Evolutionary conservation across 768 basidiomycete species (phyloP).

Genomic region (Tulasnella sp.): DNA sequence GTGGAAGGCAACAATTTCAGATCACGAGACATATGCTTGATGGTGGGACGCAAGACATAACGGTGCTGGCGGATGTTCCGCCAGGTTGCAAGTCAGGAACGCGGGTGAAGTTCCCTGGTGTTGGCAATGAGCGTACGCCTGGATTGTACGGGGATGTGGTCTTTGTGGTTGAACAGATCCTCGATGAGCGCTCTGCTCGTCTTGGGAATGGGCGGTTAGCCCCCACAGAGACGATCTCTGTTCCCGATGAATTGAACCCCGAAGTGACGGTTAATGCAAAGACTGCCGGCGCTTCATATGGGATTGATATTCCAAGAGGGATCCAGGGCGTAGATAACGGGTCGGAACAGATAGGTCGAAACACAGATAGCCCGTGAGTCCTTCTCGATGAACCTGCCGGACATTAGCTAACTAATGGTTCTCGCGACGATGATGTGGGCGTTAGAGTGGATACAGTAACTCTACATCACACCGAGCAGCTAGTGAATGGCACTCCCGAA

Average conservation of each 20-base stretch:
- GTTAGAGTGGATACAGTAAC: too few relatives aligned
- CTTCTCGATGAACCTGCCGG: too few relatives aligned
- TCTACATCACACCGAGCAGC: too few relatives aligned
- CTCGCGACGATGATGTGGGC: too few relatives aligned
- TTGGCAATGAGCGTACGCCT: slow-evolving; percentile 51
- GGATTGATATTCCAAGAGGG: too few relatives aligned
- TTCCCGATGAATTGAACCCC: slow-evolving; percentile 40
- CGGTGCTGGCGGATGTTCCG: slow-evolving; percentile 48
- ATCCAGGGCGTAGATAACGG: too few relatives aligned
- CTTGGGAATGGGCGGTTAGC: slow-evolving; percentile 44
- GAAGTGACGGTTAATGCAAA: too few relatives aligned
- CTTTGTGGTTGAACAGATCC: slow-evolving; percentile 51
- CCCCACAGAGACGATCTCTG: slow-evolving; percentile 44
- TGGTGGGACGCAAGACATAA: slow-evolving; percentile 33
- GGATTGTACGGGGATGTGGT: slow-evolving; percentile 53
- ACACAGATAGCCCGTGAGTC: too few relatives aligned
- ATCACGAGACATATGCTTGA: slow-evolving; percentile 47
- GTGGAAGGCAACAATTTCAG: slow-evolving; percentile 46
- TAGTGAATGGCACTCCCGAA: too few relatives aligned
- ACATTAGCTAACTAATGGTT: too few relatives aligned
- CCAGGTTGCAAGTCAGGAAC: slow-evolving; percentile 53
- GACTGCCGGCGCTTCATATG: too few relatives aligned
- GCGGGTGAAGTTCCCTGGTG: slow-evolving; percentile 45
- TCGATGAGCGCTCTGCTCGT: slow-evolving; percentile 47
- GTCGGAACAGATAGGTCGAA: too few relatives aligned